Evolutionary conservation across 2,329 filamentous ascomycete genomes (phyloP).

Genomic region (Knufia fluminis): DNA sequence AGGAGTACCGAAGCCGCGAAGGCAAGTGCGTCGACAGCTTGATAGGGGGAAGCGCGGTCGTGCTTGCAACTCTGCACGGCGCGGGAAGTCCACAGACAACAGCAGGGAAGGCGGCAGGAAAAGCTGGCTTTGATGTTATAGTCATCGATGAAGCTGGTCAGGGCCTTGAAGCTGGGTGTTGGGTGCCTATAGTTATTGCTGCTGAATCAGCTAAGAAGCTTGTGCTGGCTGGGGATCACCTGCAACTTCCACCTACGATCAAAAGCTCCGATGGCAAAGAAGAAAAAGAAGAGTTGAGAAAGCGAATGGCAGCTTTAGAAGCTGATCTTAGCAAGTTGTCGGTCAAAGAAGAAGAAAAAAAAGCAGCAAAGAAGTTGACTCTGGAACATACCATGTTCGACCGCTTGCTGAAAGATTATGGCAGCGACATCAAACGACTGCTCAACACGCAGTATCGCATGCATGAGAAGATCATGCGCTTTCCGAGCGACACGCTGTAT

Average conservation of each 20-base stretch:
- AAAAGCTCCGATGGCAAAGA: conserved; percentile 47
- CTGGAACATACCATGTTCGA: conserved; percentile 93
- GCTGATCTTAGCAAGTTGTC: conserved; percentile 30
- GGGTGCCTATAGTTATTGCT: conserved; percentile 74
- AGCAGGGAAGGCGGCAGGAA: conserved; percentile 57
- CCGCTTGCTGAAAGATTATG: conserved; percentile 71
- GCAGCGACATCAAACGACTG: conserved; percentile 79
- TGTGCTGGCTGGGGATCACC: conserved; percentile 84
- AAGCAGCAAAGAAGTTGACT: conserved; percentile 43
- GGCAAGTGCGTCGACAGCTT: conserved; percentile 68
- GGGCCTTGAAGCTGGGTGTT: conserved; percentile 91
- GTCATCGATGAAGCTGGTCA: conserved; percentile 95
- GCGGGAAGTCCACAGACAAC: conserved; percentile 46
- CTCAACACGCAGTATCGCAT: conserved; percentile 96
- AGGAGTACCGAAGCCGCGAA: conserved; percentile 82
- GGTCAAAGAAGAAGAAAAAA: conserved; percentile 24
- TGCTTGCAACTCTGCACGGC: conserved; percentile 86
- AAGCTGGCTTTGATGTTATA: conserved; percentile 81
- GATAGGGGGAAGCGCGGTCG: conserved; percentile 69
- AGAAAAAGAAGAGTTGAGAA: conserved; percentile 36
- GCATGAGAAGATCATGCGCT: conserved; percentile 92
- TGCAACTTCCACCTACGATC: conserved; percentile 90
- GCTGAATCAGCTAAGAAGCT: conserved; percentile 55
- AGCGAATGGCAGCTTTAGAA: conserved; percentile 27
- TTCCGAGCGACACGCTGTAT: conserved; percentile 84